Evolutionary conservation across 495 filamentous ascomycete genomes (phyloP).

Genomic region (Podospora fimiseda): DNA sequence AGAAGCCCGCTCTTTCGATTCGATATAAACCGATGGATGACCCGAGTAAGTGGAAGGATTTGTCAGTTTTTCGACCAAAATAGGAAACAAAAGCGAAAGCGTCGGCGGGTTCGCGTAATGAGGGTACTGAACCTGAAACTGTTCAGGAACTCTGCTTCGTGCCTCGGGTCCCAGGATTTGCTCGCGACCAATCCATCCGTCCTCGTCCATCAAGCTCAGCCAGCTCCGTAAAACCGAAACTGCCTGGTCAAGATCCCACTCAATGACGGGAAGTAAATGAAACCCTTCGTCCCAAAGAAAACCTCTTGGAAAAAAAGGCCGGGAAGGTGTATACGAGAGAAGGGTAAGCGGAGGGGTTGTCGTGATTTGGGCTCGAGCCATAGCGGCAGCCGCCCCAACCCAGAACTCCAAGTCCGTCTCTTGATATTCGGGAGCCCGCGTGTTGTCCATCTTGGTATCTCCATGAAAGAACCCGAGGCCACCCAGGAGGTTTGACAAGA

Average conservation of each 20-base stretch:
- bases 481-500: slow-evolving; percentile 86
- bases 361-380: slow-evolving; percentile 52
- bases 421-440: slow-evolving; percentile 77
- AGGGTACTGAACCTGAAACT: slow-evolving; percentile 91
- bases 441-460: slow-evolving; percentile 73
- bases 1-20: slow-evolving; percentile 18
- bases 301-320: slow-evolving; percentile 87
- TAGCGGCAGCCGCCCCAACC: slow-evolving; percentile 68
- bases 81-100: slow-evolving; percentile 77
- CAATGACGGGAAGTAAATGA: slow-evolving; percentile 78
- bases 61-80: slow-evolving; percentile 63
- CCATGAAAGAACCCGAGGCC: slow-evolving; percentile 92
- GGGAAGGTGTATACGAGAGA: slow-evolving; percentile 81
- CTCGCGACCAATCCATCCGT: slow-evolving; percentile 92
- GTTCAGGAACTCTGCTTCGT: slow-evolving; percentile 78
- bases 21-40: slow-evolving; percentile 10
- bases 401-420: slow-evolving; percentile 93
- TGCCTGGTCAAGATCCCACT: slow-evolving; percentile 84
- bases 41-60: slow-evolving; percentile 6
- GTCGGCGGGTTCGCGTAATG: slow-evolving; percentile 97
- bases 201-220: slow-evolving; percentile 86
- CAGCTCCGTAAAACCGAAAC: slow-evolving; percentile 87
- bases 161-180: slow-evolving; percentile 88
- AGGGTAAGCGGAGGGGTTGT: slow-evolving; percentile 74
- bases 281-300: slow-evolving; percentile 97